Evolutionary conservation across 2,329 filamentous ascomycete genomes (phyloP).

Genomic region (Penicillium sp.): DNA sequence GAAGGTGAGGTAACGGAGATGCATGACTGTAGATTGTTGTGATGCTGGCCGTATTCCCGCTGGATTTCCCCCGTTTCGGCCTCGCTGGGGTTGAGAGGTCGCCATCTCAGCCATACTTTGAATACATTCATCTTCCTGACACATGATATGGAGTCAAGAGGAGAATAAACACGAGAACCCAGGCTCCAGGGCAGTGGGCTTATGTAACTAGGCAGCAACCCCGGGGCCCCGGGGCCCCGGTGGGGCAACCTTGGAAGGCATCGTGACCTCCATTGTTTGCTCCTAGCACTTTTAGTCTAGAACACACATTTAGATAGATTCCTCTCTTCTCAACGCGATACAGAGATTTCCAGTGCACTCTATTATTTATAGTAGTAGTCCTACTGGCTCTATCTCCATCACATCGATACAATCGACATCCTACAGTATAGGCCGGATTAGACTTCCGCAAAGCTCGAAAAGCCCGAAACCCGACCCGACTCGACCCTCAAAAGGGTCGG

Average conservation of each 20-base stretch:
- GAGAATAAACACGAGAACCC: not conserved
- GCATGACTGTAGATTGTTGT: not conserved
- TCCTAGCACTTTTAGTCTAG: too few species aligned
- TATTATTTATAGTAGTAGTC: too few species aligned
- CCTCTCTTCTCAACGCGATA: too few species aligned
- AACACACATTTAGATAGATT: too few species aligned
- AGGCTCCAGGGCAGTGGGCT: not conserved
- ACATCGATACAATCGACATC: not conserved
- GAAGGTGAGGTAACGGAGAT: not conserved
- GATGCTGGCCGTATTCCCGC: not conserved
- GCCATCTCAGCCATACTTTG: conserved; percentile 10
- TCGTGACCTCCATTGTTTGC: too few species aligned
- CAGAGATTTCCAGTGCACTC: too few species aligned
- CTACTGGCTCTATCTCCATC: too few species aligned
- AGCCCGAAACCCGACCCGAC: too few species aligned
- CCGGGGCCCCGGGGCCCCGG: too few species aligned
- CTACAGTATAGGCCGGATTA: not conserved
- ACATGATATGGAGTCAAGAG: not conserved
- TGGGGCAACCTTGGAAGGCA: not conserved
- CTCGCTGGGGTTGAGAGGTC: not conserved
- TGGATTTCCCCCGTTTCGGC: not conserved
- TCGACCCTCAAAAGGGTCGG: too few species aligned
- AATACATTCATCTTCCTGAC: not conserved
- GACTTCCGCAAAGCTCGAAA: too few species aligned
- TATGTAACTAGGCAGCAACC: not conserved